phyloP scores from a whole-genome alignment of 129 eudicot genomes.

The Helianthus tuberosus region DNA sequence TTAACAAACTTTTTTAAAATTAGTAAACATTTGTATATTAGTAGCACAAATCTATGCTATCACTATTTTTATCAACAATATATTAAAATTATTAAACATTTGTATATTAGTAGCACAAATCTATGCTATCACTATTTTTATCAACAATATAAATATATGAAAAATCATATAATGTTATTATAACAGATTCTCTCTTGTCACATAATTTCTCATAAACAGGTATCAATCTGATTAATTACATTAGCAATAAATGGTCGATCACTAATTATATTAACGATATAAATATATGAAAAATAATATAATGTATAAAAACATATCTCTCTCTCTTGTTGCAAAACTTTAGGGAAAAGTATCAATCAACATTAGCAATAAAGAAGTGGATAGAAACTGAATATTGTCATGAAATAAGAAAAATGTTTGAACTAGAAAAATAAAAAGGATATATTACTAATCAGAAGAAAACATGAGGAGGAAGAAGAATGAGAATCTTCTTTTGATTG shows the following conservation, averaged over 20 bases:
- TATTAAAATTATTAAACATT: too few relatives aligned
- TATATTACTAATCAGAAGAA: neutral
- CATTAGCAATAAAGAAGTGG: neutral
- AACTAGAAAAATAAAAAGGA: slow-evolving; percentile 7
- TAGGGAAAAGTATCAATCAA: neutral
- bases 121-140: neutral
- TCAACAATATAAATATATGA: neutral
- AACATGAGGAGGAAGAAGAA: slow-evolving; percentile 24
- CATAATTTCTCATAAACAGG: neutral
- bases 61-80: neutral
- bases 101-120: neutral
- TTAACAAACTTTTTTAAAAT: too few relatives aligned
- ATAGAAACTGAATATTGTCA: neutral
- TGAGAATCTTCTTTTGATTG: slow-evolving; percentile 79
- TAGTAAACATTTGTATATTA: neutral
- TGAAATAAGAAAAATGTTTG: neutral
- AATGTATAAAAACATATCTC: neutral
- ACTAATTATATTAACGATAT: neutral
- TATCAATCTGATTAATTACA: neutral
- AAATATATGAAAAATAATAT: neutral
- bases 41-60: neutral
- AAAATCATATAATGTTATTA: neutral
- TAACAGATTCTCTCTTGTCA: neutral
- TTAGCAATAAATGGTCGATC: neutral
- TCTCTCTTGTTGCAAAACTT: neutral